phyloP scores from a whole-genome alignment of 495 filamentous ascomycete species.

The Xylaria sp. region DNA sequence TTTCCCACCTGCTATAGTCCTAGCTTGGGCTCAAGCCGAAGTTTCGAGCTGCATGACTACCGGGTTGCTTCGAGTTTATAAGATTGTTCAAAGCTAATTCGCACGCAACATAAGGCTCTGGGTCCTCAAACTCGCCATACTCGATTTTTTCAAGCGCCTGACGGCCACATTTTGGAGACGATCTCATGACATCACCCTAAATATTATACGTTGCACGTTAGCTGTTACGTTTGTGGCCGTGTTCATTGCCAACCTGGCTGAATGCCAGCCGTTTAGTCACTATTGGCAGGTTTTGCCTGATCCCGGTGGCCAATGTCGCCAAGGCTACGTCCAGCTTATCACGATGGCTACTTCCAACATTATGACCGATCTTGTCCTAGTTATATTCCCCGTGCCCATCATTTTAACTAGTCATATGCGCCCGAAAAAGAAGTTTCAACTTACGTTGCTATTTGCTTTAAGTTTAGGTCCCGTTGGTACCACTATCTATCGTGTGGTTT shows the following conservation, averaged over 20 bases:
- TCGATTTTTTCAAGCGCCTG: constrained; percentile 87
- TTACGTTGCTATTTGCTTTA: constrained; percentile 80
- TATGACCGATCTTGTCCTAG: constrained; percentile 84
- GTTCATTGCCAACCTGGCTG: constrained; percentile 78
- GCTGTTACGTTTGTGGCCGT: constrained; percentile 77
- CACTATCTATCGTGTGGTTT: constrained; percentile 77
- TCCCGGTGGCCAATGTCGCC: constrained; percentile 82
- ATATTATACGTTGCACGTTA: constrained; percentile 76
- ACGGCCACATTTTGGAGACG: constrained; percentile 70
- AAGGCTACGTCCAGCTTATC: constrained; percentile 82
- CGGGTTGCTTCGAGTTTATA: neutral
- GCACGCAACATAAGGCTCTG: constrained; percentile 68
- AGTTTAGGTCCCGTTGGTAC: constrained; percentile 77
- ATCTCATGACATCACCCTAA: constrained; percentile 70
- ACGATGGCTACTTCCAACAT: constrained; percentile 88
- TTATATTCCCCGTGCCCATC: constrained; percentile 87
- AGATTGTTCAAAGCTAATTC: constrained; percentile 30
- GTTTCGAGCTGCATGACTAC: neutral
- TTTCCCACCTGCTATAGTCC: neutral
- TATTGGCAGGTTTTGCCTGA: constrained; percentile 95
- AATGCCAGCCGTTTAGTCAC: constrained; percentile 83
- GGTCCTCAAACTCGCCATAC: constrained; percentile 88
- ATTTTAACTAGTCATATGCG: constrained; percentile 77
- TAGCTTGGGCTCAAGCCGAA: neutral
- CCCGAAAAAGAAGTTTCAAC: constrained; percentile 66